These are phyloP conservation scores for Leccinum variicolor DNA, from an alignment of 768 basidiomycete species.

Conservation along the genomic window DNA sequence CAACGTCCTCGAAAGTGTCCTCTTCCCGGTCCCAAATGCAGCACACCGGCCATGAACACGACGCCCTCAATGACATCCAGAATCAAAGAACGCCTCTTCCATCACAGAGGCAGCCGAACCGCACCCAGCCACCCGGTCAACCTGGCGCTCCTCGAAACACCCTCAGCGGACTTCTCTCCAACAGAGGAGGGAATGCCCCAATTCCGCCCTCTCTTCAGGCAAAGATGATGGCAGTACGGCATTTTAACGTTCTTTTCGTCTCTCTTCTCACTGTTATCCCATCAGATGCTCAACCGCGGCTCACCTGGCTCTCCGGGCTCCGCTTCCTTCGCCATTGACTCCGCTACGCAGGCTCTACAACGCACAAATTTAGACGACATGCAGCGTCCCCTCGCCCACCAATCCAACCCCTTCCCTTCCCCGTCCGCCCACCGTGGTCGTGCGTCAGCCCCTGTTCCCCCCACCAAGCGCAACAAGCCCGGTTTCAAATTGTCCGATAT, in stretches of 20 bases:
- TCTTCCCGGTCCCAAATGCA: conserved; percentile 17
- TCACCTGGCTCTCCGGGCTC: conserved; percentile 24
- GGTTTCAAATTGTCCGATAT: conserved; percentile 64
- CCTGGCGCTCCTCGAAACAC: conserved; percentile 22
- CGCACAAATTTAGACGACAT: conserved; percentile 32
- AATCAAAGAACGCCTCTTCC: conserved; percentile 2
- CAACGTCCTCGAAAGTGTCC: conserved; percentile 3
- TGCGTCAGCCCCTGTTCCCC: conserved; percentile 36
- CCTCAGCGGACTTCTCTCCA: conserved; percentile 42
- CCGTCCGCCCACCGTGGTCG: conserved; percentile 26
- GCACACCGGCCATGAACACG: conserved; percentile 14
- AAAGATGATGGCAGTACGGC: conserved; percentile 86
- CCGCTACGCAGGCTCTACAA: conserved; percentile 39
- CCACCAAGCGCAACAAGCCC: conserved; percentile 46
- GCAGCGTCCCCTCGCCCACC: conserved; percentile 29
- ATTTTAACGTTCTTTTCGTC: not conserved
- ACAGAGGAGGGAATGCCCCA: conserved; percentile 49
- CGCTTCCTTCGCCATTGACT: conserved; percentile 36
- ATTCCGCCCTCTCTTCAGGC: conserved; percentile 90
- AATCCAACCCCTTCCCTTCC: conserved; percentile 36
- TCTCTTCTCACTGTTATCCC: conserved; percentile 16
- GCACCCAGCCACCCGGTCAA: conserved; percentile 15
- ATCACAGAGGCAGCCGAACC: conserved; percentile 11
- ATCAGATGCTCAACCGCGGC: conserved; percentile 47
- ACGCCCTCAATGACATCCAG: conserved; percentile 1